Conservation (phyloP, 176 grass and related monocot species). For the Bothriochloa decipiens region DNA sequence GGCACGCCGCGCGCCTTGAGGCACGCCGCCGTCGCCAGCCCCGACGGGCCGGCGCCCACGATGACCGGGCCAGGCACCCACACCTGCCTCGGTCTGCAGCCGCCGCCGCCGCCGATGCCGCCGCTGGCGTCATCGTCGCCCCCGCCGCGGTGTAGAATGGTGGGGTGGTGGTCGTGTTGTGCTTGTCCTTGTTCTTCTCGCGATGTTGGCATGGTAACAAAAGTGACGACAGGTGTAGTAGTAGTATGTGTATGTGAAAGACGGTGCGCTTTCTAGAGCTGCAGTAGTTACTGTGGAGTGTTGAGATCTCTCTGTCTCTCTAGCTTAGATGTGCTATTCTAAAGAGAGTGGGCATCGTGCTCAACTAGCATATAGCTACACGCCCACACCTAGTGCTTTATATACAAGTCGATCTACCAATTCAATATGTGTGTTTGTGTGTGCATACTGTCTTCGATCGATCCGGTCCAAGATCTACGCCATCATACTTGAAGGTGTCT, state of each 20-base stretch:
- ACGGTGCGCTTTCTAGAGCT: background rate
- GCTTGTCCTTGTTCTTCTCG: background rate
- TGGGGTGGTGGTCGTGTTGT: background rate
- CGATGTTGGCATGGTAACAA: slow-evolving; percentile 45
- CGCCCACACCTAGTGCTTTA: background rate
- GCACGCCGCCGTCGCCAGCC: slow-evolving; percentile 78
- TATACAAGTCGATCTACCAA: background rate
- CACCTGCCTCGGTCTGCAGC: slow-evolving; percentile 38
- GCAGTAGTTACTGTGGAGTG: slow-evolving; percentile 3
- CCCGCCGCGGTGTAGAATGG: slow-evolving; percentile 10
- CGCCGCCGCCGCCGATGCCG: too few relatives aligned
- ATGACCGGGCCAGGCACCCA: slow-evolving; percentile 89
- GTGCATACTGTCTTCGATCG: background rate
- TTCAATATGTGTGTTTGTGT: background rate
- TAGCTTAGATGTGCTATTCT: background rate
- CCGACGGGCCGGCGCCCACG: slow-evolving; percentile 82
- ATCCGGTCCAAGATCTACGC: background rate
- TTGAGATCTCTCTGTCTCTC: background rate
- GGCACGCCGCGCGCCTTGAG: slow-evolving; percentile 68
- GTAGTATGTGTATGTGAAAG: slow-evolving; percentile 10
- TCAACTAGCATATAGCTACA: background rate
- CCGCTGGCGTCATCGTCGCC: background rate
- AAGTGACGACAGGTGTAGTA: background rate
- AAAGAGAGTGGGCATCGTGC: background rate
- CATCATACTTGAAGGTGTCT: background rate